Evolutionary conservation across 768 basidiomycete species (phyloP), one percentile per base, ranked within the genome.

Genomic region (Antrodiella citrinella): DNA sequence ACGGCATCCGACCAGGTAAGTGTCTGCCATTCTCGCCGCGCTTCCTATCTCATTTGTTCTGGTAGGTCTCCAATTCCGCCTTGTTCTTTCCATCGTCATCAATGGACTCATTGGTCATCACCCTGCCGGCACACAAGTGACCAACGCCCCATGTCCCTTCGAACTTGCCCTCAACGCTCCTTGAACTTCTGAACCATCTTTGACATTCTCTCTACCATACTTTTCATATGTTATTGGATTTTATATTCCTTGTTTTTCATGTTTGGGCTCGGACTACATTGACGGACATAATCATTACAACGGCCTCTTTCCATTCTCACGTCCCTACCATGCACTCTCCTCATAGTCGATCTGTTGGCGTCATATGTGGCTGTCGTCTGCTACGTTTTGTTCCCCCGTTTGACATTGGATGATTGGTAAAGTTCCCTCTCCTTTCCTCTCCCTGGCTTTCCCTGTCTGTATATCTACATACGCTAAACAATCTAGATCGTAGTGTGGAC

Each of bases 31-130:
- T 15, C 11, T 45, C 38, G 15, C 41, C 21, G 1, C 9, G 26
- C 22, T n/a, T n/a, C 18, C 1, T 44, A 7, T n/a, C 41, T 41
- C 44, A 18, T 7, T 26, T 21, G 45, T 59, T 42, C 55, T 55
- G 50, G 23, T 40, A 66, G 70, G 65, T 26, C 72, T 91, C 30
- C 72, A 79, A 58, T 81, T 93, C 62, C 76, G 79, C 24, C 65
- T 93, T 35, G 63, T 81, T 18, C 62, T 90, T 22, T 70, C 77
- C 26, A 78, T 90, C 78, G 66, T 72, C 26, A 92, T 93, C 54
- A 62, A 72, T 12, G 91, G 91, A 12, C 73, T 93, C 26, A 67
- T 75, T 26, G 68, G 71, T n/a, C 72, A 70, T 3, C 73, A 71
- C 35, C 62, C 63, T 10, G 71, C 82, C 3, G 78, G 82, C 0